Conservation (phyloP, 176 grass and related monocot genomes). For the Rhynchospora pubera region DNA sequence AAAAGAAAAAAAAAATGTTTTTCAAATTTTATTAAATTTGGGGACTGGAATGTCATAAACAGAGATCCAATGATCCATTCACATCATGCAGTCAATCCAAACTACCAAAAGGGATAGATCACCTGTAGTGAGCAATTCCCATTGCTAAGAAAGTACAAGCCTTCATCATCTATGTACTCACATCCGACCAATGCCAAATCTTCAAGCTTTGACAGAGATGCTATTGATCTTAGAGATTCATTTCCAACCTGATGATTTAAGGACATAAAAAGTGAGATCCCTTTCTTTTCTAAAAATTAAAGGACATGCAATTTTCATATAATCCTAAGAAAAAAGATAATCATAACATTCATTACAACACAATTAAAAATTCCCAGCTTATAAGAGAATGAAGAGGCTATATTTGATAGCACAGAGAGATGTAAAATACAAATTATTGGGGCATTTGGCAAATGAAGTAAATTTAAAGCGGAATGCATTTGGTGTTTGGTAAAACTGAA, state of each 20-base stretch:
- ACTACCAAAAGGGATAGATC: not conserved
- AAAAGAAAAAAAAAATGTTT: not conserved
- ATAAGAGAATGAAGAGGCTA: not conserved
- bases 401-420: not conserved
- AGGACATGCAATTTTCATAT: not conserved
- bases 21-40: not conserved
- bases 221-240: conserved; percentile 74
- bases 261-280: conserved; percentile 12
- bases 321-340: not conserved
- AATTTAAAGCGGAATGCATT: no score
- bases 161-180: conserved; percentile 72
- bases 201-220: conserved; percentile 71
- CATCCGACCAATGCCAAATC: conserved; percentile 77
- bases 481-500: no score
- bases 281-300: not conserved
- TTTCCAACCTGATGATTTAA: conserved; percentile 53
- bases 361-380: not conserved
- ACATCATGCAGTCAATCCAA: not conserved
- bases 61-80: not conserved
- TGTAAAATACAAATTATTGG: not conserved
- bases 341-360: not conserved
- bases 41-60: not conserved
- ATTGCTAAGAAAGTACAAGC: conserved; percentile 59
- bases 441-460: not conserved
- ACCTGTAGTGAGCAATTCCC: conserved; percentile 66